Evolutionary conservation across 129 eudicot species (phyloP).

Genomic region (Logfia minima): DNA sequence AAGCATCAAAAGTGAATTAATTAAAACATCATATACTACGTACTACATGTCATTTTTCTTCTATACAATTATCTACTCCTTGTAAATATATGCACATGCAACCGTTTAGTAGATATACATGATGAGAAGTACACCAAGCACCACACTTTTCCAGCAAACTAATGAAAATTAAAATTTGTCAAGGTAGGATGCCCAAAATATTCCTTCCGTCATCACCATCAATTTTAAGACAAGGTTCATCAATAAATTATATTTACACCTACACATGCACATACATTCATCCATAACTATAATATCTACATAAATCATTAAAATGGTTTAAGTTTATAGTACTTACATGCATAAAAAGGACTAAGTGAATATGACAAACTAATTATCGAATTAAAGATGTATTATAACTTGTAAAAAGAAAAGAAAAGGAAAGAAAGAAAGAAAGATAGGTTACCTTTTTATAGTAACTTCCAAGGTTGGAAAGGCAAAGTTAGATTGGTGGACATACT

Average conservation of each 20-base stretch:
- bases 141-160: neutral
- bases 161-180: too few species aligned
- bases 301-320: too few species aligned
- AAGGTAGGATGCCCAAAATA: neutral
- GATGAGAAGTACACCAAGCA: neutral
- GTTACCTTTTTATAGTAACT: slow-evolving; percentile 43
- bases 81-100: neutral
- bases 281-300: too few species aligned
- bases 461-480: slow-evolving; percentile 57
- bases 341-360: neutral
- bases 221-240: too few species aligned
- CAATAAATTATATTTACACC: too few species aligned
- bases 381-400: neutral
- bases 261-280: too few species aligned
- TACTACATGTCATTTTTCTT: too few species aligned
- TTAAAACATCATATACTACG: too few species aligned
- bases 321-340: too few species aligned
- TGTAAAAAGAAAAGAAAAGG: neutral
- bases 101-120: neutral
- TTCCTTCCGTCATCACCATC: neutral
- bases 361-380: neutral
- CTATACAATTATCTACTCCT: neutral
- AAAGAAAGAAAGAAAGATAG: slow-evolving; percentile 12
- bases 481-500: slow-evolving; percentile 38
- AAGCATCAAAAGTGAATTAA: too few species aligned